Percentiles rank a stretch among this genome's conserved stretches.
phyloP scores from a whole-genome alignment of 1,284 basidiomycete species.

The Vanrija humicola region DNA sequence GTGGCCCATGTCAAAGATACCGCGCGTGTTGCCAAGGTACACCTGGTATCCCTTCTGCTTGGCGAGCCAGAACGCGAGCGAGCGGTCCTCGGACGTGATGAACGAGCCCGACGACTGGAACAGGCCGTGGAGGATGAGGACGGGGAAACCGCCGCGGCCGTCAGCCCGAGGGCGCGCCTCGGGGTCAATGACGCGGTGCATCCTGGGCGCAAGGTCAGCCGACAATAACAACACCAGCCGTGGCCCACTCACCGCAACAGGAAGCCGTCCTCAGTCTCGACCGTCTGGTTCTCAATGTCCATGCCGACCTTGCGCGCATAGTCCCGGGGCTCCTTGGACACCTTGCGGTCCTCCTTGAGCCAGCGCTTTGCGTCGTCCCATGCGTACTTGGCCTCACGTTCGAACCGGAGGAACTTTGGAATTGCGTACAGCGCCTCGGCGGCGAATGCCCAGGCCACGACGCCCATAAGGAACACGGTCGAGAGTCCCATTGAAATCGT shows the following conservation, averaged over 20 bases:
- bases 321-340: slow-evolving; percentile 57
- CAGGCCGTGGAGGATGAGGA: slow-evolving; percentile 60
- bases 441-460: slow-evolving; percentile 49
- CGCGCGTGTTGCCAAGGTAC: slow-evolving; percentile 60
- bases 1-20: slow-evolving; percentile 62
- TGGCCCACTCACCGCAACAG: slow-evolving; percentile 48
- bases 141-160: slow-evolving; percentile 56
- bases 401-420: slow-evolving; percentile 35
- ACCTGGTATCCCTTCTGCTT: slow-evolving; percentile 58
- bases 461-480: slow-evolving; percentile 53
- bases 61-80: slow-evolving; percentile 61
- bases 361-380: slow-evolving; percentile 57
- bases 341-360: slow-evolving; percentile 51
- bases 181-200: slow-evolving; percentile 57
- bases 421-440: slow-evolving; percentile 36
- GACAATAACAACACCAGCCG: neutral
- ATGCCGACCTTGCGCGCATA: slow-evolving; percentile 58
- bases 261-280: slow-evolving; percentile 61
- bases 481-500: slow-evolving; percentile 53
- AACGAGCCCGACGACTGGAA: slow-evolving; percentile 63
- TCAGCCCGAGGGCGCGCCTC: slow-evolving; percentile 48
- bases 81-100: slow-evolving; percentile 60
- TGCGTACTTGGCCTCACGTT: slow-evolving; percentile 29
- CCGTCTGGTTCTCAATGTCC: slow-evolving; percentile 57
- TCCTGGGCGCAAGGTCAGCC: slow-evolving; percentile 30